Percentiles rank a stretch among this genome's conserved stretches.
Conservation (phyloP, 768 basidiomycete genomes). For the Termitomyces sp. region DNA sequence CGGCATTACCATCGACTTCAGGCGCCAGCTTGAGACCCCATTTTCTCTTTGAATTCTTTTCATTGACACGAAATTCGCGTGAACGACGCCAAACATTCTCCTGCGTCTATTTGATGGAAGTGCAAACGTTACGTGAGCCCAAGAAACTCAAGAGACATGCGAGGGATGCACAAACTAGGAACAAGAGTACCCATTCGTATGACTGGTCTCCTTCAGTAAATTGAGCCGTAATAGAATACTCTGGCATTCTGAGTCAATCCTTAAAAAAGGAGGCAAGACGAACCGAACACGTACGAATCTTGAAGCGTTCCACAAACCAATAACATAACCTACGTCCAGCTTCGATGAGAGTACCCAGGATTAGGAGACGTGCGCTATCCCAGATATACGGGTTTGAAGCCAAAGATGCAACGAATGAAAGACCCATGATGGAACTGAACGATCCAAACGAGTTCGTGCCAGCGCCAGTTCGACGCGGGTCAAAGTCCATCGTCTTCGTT, state of each 20-base stretch:
- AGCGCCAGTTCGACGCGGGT: neutral
- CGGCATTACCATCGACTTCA: conserved; percentile 23
- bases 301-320: conserved; percentile 32
- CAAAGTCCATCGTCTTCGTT: neutral
- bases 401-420: conserved; percentile 29
- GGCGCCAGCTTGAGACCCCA: conserved; percentile 27
- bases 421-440: conserved; percentile 26
- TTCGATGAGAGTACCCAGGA: conserved; percentile 33
- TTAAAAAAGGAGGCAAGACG: neutral
- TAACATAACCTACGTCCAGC: conserved; percentile 31
- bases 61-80: conserved; percentile 32
- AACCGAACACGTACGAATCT: conserved; percentile 26
- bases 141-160: neutral
- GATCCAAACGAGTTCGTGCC: conserved; percentile 4
- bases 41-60: conserved; percentile 31
- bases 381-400: conserved; percentile 19
- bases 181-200: conserved; percentile 43
- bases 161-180: conserved; percentile 26
- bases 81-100: conserved; percentile 39
- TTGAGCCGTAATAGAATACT: conserved; percentile 37
- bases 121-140: neutral
- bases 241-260: conserved; percentile 16
- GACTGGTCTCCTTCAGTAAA: conserved; percentile 42
- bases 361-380: conserved; percentile 22
- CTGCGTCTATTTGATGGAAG: conserved; percentile 27